Evolutionary conservation across 2,329 filamentous ascomycete species (phyloP).

Genomic region (Aspergillus viridinutans): DNA sequence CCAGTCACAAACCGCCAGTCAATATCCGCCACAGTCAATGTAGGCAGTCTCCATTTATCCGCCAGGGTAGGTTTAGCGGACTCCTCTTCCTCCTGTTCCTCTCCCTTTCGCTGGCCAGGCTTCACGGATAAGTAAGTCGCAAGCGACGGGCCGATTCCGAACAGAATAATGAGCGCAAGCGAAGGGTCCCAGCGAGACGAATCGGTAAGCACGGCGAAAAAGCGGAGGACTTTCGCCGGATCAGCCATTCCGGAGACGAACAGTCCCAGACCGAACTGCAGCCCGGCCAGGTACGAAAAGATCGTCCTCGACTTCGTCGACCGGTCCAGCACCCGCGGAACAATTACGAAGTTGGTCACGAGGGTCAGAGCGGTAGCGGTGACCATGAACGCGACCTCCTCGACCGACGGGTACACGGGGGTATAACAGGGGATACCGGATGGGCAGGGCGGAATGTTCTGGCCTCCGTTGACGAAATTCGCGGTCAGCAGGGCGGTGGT

Average conservation of each 20-base stretch:
- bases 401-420: constrained; percentile 39
- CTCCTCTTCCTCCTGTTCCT: constrained; percentile 18
- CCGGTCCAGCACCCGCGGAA: constrained; percentile 26
- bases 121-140: constrained; percentile 29
- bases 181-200: constrained; percentile 48
- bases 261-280: constrained; percentile 50
- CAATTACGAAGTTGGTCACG: constrained; percentile 31
- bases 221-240: constrained; percentile 48
- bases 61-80: constrained; percentile 38
- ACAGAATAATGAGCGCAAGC: constrained; percentile 46
- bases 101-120: constrained; percentile 21
- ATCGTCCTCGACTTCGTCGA: constrained; percentile 30
- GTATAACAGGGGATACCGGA: constrained; percentile 43
- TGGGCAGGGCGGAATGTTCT: constrained; percentile 39
- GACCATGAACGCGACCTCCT: constrained; percentile 33
- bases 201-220: constrained; percentile 45
- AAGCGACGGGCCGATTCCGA: constrained; percentile 47
- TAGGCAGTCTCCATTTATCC: constrained; percentile 42
- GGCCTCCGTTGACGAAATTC: constrained; percentile 30
- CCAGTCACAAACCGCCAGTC: constrained; percentile 48
- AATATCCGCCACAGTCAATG: constrained; percentile 44
- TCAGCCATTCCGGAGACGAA: constrained; percentile 50
- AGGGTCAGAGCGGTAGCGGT: constrained; percentile 26
- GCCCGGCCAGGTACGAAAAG: constrained; percentile 44
- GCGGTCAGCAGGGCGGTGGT: constrained; percentile 41